These are phyloP conservation scores for Proteromonas lacertae DNA, from an alignment of 352 stramenopile genomes.

Conservation along the genomic window DNA sequence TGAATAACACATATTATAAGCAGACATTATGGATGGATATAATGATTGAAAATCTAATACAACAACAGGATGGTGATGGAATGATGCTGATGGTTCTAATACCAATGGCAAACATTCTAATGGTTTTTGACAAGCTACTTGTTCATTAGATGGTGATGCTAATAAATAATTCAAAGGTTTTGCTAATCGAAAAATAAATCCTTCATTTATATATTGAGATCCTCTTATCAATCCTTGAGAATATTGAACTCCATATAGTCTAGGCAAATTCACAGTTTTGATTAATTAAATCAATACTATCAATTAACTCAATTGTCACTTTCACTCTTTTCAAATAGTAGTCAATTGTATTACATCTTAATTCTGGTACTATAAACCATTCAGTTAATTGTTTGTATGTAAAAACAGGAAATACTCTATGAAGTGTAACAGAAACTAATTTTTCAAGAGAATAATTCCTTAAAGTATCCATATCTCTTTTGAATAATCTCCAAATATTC, in stretches of 20 bases:
- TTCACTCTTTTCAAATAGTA: constrained; percentile 16
- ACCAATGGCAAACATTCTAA: constrained; percentile 65
- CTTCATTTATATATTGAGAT: constrained; percentile 62
- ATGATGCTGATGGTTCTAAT: constrained; percentile 66
- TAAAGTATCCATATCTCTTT: constrained; percentile 31
- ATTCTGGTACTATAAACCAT: constrained; percentile 18
- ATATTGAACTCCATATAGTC: constrained; percentile 65
- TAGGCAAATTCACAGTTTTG: constrained; percentile 47
- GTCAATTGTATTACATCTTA: constrained; percentile 19
- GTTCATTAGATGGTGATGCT: constrained; percentile 4
- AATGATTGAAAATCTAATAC: constrained; percentile 97
- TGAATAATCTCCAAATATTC: constrained; percentile 41
- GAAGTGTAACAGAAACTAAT: constrained; percentile 18
- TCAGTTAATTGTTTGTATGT: constrained; percentile 17
- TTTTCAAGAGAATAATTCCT: constrained; percentile 21
- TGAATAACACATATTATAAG: constrained; percentile 90
- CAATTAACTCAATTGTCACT: constrained; percentile 29
- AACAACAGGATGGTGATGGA: constrained; percentile 81
- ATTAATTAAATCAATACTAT: constrained; percentile 38
- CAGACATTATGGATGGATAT: constrained; percentile 95
- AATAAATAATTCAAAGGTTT: constrained; percentile 43
- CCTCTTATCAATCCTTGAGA: constrained; percentile 53
- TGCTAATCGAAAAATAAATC: constrained; percentile 49
- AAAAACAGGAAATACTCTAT: constrained; percentile 23
- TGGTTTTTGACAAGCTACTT: constrained; percentile 38